Conservation (phyloP, 192 early-diverging fungal genomes). For the Mortierella hygrophila region DNA sequence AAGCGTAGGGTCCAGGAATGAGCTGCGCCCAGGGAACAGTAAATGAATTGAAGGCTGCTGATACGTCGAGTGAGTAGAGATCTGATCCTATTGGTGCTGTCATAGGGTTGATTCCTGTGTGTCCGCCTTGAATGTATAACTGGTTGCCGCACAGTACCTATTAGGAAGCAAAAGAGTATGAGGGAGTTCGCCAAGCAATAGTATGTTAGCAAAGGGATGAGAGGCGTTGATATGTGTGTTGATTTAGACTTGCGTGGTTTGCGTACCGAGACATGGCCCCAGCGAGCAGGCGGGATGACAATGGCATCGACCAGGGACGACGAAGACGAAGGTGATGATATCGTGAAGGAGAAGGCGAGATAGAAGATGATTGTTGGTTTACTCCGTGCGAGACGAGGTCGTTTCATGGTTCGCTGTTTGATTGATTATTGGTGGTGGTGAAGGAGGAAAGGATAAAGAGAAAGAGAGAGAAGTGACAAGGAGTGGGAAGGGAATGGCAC, state of each 20-base stretch:
- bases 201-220: background rate
- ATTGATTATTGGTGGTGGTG: background rate
- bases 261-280: slow-evolving; percentile 48
- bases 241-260: too few species aligned
- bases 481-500: background rate
- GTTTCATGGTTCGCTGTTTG: background rate
- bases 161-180: background rate
- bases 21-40: slow-evolving; percentile 46
- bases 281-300: slow-evolving; percentile 40
- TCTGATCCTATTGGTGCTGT: slow-evolving; percentile 47
- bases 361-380: background rate
- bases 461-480: background rate
- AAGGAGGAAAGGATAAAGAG: background rate
- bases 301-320: slow-evolving; percentile 2
- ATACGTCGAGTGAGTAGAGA: slow-evolving; percentile 46
- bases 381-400: background rate
- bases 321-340: background rate
- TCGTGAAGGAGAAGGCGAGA: background rate
- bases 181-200: background rate
- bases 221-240: background rate
- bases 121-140: slow-evolving; percentile 45
- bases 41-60: slow-evolving; percentile 37
- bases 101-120: slow-evolving; percentile 43
- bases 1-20: slow-evolving; percentile 41
- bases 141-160: slow-evolving; percentile 41